Evolutionary conservation across 441 rosid species (phyloP), one percentile per base, ranked within the genome.

Genomic region (Isatis lusitanica): DNA sequence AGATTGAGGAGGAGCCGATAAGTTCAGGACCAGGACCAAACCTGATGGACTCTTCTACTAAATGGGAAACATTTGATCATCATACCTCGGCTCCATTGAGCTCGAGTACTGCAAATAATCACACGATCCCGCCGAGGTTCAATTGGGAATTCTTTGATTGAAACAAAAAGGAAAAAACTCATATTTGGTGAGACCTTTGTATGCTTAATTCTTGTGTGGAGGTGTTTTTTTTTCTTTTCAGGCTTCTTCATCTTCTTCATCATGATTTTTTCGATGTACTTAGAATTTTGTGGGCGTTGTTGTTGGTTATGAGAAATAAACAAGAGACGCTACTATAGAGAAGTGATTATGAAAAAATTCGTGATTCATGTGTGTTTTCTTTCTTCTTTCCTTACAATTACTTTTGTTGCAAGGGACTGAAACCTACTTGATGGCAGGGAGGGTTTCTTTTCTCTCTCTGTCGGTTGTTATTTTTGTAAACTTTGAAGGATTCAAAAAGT

Each of bases 61-160:
- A 89, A 59, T 94, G 98, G 98, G 97, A 94, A 84, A 89, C 90
- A 17, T 94, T 92, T 17, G 97, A 91, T 76, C 79, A 89, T 0
- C 64, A 70, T 28, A 87, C 88, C 0, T 47, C 78, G 13, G 56
- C 71, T 33, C 52, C 85, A 38, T 87, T 85, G 16, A 83, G 72
- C 35, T 64, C 85, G 21, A 63, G 79, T 30, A 70, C 87, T 40
- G 68, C 92, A 30, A 80, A 66, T 71, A 82, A 71, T 71, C 63
- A 82, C 30, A 60, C 85, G 13, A 83, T 72, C 55, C 88, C 83
- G 18, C 90, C 89, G 2, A 87, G 88, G 82, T 91, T 94, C 82
- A 85, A 87, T n/a, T 94, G 98, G 98, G 98, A 94, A 81, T 85
- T 89, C 82, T 91, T 87, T 72, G 91, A 89, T 72, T 91, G 77